These are phyloP conservation scores for Penicillium decumbens DNA, from an alignment of 2,329 filamentous ascomycete species.

Conservation along the genomic window DNA sequence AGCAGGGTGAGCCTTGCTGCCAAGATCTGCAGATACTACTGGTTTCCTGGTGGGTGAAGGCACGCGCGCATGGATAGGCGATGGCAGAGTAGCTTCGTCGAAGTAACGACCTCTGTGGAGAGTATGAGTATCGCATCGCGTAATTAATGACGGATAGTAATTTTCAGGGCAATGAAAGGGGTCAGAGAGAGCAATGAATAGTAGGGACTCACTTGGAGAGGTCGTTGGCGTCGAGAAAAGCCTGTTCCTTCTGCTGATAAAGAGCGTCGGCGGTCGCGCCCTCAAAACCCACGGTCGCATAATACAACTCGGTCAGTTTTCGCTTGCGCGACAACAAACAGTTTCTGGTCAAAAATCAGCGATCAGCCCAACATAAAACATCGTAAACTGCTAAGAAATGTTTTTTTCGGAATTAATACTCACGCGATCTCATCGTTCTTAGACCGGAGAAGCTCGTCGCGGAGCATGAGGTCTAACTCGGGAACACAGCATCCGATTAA, in stretches of 20 bases:
- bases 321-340: slow-evolving; percentile 78
- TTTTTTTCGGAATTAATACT: slow-evolving; percentile 34
- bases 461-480: slow-evolving; percentile 48
- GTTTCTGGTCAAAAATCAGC: slow-evolving; percentile 42
- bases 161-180: background rate
- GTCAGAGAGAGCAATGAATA: background rate
- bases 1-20: slow-evolving; percentile 35
- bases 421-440: slow-evolving; percentile 52
- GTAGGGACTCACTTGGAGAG: slow-evolving; percentile 50
- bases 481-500: slow-evolving; percentile 49
- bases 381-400: background rate
- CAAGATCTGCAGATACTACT: slow-evolving; percentile 27
- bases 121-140: slow-evolving; percentile 18
- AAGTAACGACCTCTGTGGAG: slow-evolving; percentile 52
- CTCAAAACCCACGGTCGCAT: slow-evolving; percentile 62
- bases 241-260: slow-evolving; percentile 48
- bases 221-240: slow-evolving; percentile 56
- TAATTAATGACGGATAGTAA: slow-evolving; percentile 1
- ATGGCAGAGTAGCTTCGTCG: slow-evolving; percentile 52
- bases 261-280: slow-evolving; percentile 50
- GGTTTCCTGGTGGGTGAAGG: slow-evolving; percentile 23
- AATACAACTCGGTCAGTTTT: slow-evolving; percentile 83
- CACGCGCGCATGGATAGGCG: slow-evolving; percentile 29
- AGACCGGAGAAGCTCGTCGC: slow-evolving; percentile 47
- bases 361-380: slow-evolving; percentile 25